These are phyloP conservation scores for Penicillium verhagenii DNA, from an alignment of 495 filamentous ascomycete species.

Conservation along the genomic window DNA sequence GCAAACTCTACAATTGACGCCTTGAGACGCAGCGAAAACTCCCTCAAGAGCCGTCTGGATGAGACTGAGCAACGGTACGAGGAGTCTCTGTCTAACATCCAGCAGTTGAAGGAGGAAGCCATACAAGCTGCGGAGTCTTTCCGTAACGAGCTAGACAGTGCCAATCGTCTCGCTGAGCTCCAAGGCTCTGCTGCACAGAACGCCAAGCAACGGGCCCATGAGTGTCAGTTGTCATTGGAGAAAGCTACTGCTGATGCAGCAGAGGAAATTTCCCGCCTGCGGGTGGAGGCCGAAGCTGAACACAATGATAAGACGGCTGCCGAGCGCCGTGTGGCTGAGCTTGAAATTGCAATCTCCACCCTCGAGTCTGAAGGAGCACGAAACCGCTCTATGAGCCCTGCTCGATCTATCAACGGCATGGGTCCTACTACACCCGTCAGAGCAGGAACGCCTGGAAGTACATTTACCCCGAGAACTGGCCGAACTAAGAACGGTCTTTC, in stretches of 20 bases:
- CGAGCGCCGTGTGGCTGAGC: slow-evolving; percentile 67
- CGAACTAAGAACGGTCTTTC: slow-evolving; percentile 57
- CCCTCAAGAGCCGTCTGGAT: slow-evolving; percentile 73
- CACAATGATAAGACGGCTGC: slow-evolving; percentile 66
- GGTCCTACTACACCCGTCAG: slow-evolving; percentile 48
- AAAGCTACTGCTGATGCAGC: slow-evolving; percentile 77
- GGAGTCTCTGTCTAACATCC: slow-evolving; percentile 73
- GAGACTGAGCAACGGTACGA: slow-evolving; percentile 85
- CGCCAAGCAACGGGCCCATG: slow-evolving; percentile 74
- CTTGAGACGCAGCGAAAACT: slow-evolving; percentile 73
- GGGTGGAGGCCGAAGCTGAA: slow-evolving; percentile 79
- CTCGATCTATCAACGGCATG: slow-evolving; percentile 51
- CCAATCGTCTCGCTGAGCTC: slow-evolving; percentile 76
- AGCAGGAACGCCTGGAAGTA: slow-evolving; percentile 48
- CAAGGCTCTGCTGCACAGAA: slow-evolving; percentile 81
- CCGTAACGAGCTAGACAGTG: slow-evolving; percentile 75
- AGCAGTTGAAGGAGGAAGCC: slow-evolving; percentile 79
- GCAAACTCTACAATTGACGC: slow-evolving; percentile 70
- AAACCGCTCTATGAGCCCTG: slow-evolving; percentile 50
- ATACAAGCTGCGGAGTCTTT: slow-evolving; percentile 77
- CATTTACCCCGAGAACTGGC: slow-evolving; percentile 57
- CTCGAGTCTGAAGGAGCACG: slow-evolving; percentile 53
- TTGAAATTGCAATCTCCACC: slow-evolving; percentile 70
- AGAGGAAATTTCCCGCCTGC: slow-evolving; percentile 73
- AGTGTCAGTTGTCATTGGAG: slow-evolving; percentile 74